Conservation (phyloP, 2,329 filamentous ascomycete genomes). For the Metarhizium humberi region DNA sequence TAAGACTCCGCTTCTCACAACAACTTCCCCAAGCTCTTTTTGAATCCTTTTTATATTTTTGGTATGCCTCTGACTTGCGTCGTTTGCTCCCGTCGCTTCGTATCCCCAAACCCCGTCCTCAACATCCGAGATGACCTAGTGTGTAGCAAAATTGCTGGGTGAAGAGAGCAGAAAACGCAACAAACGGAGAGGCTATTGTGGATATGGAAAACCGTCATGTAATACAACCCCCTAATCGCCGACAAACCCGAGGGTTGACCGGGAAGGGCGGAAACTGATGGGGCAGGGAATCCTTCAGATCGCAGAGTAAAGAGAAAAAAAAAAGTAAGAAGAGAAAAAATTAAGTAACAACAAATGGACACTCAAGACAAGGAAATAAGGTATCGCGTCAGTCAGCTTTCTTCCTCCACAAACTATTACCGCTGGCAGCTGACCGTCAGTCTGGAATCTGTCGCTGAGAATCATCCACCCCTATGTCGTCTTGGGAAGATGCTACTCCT, state of each 20-base stretch:
- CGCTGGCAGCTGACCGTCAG: slow-evolving; percentile 14
- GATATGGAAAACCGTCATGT: slow-evolving; percentile 24
- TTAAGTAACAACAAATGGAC: slow-evolving; percentile 7
- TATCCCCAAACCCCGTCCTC: neutral
- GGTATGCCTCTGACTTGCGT: neutral
- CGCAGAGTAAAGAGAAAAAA: slow-evolving; percentile 8
- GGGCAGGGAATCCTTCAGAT: slow-evolving; percentile 24
- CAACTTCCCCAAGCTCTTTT: slow-evolving; percentile 10
- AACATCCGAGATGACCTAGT: neutral
- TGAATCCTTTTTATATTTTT: slow-evolving; percentile 2
- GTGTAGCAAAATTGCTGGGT: slow-evolving; percentile 3
- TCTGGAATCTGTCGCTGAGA: slow-evolving; percentile 12
- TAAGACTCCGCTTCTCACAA: slow-evolving; percentile 5
- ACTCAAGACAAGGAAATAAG: slow-evolving; percentile 18
- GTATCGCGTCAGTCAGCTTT: slow-evolving; percentile 25
- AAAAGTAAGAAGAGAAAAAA: slow-evolving; percentile 10
- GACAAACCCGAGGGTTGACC: slow-evolving; percentile 19
- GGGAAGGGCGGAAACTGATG: slow-evolving; percentile 20
- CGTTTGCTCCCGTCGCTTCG: neutral
- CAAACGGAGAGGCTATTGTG: slow-evolving; percentile 17
- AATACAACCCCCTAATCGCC: slow-evolving; percentile 26
- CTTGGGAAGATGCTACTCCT: neutral
- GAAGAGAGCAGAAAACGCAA: slow-evolving; percentile 10
- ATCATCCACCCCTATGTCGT: neutral
- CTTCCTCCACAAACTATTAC: slow-evolving; percentile 14